phyloP scores from a whole-genome alignment of 2,329 filamentous ascomycete genomes.

The Colletotrichum sp. region DNA sequence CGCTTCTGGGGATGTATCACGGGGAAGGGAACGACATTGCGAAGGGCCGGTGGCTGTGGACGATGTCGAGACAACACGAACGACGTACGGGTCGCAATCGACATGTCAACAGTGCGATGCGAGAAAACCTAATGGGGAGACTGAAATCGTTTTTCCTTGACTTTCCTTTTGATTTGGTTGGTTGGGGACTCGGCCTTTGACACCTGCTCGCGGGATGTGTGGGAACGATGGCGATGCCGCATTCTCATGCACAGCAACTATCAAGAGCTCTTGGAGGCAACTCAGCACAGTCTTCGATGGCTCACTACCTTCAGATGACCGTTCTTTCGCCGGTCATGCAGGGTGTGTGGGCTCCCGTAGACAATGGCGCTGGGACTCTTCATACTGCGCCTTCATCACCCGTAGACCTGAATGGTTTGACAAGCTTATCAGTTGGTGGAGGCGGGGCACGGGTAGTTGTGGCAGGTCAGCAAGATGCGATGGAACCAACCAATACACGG shows the following conservation, averaged over 20 bases:
- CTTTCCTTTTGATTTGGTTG: conserved; percentile 7
- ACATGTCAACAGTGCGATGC: not conserved
- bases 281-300: not conserved
- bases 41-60: not conserved
- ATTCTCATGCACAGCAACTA: not conserved
- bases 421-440: conserved; percentile 9
- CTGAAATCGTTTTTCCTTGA: not conserved
- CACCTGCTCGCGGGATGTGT: not conserved
- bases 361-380: conserved; percentile 3
- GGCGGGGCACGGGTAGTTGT: conserved; percentile 18
- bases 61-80: not conserved
- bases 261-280: not conserved
- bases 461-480: not conserved
- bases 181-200: not conserved
- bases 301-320: not conserved
- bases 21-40: conserved; percentile 7
- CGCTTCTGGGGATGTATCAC: conserved; percentile 41
- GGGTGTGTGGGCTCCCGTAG: not conserved
- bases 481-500: conserved; percentile 7
- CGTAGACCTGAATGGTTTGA: not conserved
- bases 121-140: conserved; percentile 2
- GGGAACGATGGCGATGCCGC: not conserved
- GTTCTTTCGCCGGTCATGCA: not conserved
- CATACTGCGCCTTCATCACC: conserved; percentile 16
- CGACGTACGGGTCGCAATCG: not conserved